phyloP scores from a whole-genome alignment of 2,329 filamentous ascomycete species.

The Pseudopyricularia javanii region DNA sequence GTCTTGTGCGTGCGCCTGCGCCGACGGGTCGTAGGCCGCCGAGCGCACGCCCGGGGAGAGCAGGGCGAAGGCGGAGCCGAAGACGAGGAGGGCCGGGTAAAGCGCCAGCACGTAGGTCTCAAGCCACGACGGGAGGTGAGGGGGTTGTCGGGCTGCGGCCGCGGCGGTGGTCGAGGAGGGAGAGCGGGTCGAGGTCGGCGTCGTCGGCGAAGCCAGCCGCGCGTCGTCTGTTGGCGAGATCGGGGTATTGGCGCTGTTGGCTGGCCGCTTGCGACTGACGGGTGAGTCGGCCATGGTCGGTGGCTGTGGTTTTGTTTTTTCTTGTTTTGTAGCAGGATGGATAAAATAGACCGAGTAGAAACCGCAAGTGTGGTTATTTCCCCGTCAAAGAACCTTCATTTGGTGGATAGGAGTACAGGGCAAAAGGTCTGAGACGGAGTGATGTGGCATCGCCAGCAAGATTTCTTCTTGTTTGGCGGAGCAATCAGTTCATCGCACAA shows the following conservation, averaged over 20 bases:
- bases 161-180: constrained; percentile 2
- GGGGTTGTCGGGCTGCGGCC: constrained; percentile 26
- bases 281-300: background rate
- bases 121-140: constrained; percentile 57
- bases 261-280: background rate
- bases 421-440: too few species aligned
- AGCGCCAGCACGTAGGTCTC: constrained; percentile 52
- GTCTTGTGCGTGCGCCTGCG: constrained; percentile 49
- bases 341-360: too few species aligned
- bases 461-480: background rate
- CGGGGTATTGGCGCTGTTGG: background rate
- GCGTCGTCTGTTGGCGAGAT: background rate
- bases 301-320: background rate
- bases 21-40: constrained; percentile 46
- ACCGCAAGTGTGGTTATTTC: too few species aligned
- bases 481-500: background rate
- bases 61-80: constrained; percentile 70
- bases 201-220: background rate
- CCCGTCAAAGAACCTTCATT: too few species aligned
- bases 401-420: too few species aligned
- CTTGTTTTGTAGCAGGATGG: too few species aligned
- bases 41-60: constrained; percentile 61
- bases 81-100: constrained; percentile 67
- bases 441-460: too few species aligned
- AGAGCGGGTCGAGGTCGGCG: constrained; percentile 4